phyloP scores from a whole-genome alignment of 495 filamentous ascomycete species.

The Penicillium taxi region DNA sequence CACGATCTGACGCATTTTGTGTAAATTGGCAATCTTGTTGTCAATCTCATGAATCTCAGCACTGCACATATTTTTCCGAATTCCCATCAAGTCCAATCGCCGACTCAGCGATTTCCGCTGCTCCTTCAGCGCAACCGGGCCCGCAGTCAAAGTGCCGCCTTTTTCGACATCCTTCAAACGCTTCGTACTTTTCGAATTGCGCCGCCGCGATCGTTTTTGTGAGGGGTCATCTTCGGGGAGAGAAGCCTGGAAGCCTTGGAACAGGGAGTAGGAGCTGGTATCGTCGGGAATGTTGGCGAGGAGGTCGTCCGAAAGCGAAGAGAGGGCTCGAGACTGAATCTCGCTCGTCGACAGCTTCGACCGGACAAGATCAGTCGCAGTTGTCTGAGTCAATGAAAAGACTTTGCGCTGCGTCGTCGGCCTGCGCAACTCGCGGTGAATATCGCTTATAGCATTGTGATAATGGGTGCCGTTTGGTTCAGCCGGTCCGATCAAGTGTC shows the following conservation, averaged over 20 bases:
- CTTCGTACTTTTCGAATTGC: slow-evolving; percentile 62
- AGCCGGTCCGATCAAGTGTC: slow-evolving; percentile 70
- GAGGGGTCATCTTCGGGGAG: slow-evolving; percentile 65
- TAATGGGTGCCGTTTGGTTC: slow-evolving; percentile 57
- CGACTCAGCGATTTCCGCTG: slow-evolving; percentile 70
- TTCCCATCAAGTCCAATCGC: slow-evolving; percentile 79
- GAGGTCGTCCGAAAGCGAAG: slow-evolving; percentile 85
- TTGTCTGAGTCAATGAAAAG: slow-evolving; percentile 79
- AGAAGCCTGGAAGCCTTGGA: slow-evolving; percentile 92
- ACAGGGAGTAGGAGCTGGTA: slow-evolving; percentile 79
- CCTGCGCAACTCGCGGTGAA: slow-evolving; percentile 78
- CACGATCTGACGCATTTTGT: slow-evolving; percentile 89
- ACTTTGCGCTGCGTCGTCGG: slow-evolving; percentile 80
- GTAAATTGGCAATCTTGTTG: slow-evolving; percentile 88
- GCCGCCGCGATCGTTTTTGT: slow-evolving; percentile 53
- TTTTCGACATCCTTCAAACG: slow-evolving; percentile 55
- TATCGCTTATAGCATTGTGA: slow-evolving; percentile 76
- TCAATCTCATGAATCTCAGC: slow-evolving; percentile 95
- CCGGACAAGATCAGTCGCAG: slow-evolving; percentile 84
- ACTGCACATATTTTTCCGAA: slow-evolving; percentile 97
- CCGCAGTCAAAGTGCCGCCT: slow-evolving; percentile 48
- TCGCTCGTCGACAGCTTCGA: slow-evolving; percentile 85
- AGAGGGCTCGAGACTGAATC: slow-evolving; percentile 88
- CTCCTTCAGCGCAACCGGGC: slow-evolving; percentile 62
- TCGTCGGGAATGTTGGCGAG: slow-evolving; percentile 79